Base-by-base conservation (phyloP, 2,329 filamentous ascomycete genomes). In the Sporothrix dimorphospora region DNA sequence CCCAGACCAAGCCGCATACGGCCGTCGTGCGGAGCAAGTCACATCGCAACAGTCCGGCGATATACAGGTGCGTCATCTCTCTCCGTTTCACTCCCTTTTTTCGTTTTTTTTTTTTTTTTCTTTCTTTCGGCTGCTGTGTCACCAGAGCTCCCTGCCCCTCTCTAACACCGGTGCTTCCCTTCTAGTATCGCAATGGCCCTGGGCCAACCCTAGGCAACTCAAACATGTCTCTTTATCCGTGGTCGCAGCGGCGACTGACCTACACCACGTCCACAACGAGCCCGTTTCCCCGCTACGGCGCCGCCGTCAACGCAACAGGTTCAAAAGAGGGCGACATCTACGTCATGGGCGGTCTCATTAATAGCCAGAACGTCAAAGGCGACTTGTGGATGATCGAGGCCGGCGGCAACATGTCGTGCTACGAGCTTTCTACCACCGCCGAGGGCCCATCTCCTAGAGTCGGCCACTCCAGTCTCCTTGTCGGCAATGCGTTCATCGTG, bases 331-430 rank as follows among this genome's bases (percentile, higher is more conserved):
- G 97, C 73, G 94, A 97, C 77, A 92, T 99, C 72, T 99, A 98
- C 79, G 87, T 99, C 79, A 98, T 99, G 94, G 96, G 96, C 75
- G 96, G 96, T 68, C 83, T 99, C 74, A 95, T 99, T 78, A 95
- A 97, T 79, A 95, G 95, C 76, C 93, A 94, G 49, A 97, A 94
- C 2, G 96, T 98, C 59, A 98, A 98, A 80, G 96, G 96, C 65
- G 96, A 99, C 82, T 82, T 99, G 63, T 99, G 97, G 97, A 92
- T 98, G 90, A 92, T 98, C 63, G 96, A 99, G 81, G 93, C 94
- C 74, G 94, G 92, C 69, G 91, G 91, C 9, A 94, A 89, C 80
- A 89, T 98, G 85, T 89, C 93, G 27, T 98, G 96, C 81, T 97
- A 97, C 80, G 95, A 94, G 30, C 89, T 99, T 71, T 89, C 92